A percentile compares a stretch with the other conserved stretches of the same genome.
Evolutionary conservation across 1,284 basidiomycete species (phyloP).

Genomic region (Boletus albobrunnescens): DNA sequence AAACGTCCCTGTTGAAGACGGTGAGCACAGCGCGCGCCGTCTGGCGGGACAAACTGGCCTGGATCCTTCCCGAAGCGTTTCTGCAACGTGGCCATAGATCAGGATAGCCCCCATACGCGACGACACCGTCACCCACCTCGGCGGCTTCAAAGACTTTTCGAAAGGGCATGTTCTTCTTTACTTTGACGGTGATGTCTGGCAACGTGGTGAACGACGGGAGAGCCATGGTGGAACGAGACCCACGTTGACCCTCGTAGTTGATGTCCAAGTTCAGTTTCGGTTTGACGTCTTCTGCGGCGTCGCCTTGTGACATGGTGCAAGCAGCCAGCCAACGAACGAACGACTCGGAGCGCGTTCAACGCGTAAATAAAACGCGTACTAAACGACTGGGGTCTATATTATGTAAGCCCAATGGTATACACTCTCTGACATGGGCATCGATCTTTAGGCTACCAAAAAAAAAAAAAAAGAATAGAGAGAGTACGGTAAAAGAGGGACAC

Average conservation of each 20-base stretch:
- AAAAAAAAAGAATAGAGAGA: too few species aligned
- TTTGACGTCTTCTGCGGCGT: conserved; percentile 55
- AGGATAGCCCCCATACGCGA: not conserved
- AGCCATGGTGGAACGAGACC: conserved; percentile 13
- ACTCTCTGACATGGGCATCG: conserved; percentile 6
- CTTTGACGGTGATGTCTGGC: conserved; percentile 61
- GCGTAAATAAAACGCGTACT: conserved; percentile 3
- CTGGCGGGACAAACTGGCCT: conserved; percentile 35
- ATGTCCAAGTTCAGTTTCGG: conserved; percentile 62
- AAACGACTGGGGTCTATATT: conserved; percentile 10
- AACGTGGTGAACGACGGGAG: not conserved
- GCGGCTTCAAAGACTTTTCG: conserved; percentile 63
- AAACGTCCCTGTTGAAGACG: conserved; percentile 43
- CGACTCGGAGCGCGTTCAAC: conserved; percentile 4
- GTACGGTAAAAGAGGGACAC: conserved; percentile 7
- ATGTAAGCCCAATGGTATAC: conserved; percentile 22
- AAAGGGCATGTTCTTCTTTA: conserved; percentile 59
- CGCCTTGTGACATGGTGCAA: conserved; percentile 48
- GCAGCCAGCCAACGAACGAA: not conserved
- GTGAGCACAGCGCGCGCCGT: not conserved
- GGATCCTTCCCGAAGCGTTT: conserved; percentile 56
- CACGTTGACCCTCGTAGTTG: conserved; percentile 46
- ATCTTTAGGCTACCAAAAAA: not conserved
- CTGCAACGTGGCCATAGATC: conserved; percentile 32
- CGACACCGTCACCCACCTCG: conserved; percentile 43